phyloP scores from a whole-genome alignment of 2,329 filamentous ascomycete genomes.

The Diaporthe longicolla region DNA sequence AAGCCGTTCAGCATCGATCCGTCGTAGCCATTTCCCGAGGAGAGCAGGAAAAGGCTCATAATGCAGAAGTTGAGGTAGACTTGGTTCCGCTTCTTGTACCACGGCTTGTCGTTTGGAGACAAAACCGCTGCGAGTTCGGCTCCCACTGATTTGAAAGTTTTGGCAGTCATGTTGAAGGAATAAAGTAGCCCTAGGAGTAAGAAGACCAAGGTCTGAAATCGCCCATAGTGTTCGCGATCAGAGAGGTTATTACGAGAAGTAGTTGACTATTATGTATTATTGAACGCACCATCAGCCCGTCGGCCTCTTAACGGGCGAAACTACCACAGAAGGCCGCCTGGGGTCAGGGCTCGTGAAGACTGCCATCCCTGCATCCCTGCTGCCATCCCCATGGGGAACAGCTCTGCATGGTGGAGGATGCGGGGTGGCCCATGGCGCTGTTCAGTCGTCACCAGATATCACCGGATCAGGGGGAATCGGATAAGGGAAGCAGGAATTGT shows the following conservation, averaged over 20 bases:
- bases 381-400: not conserved
- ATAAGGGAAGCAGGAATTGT: not conserved
- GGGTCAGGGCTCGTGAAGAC: not conserved
- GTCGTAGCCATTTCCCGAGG: constrained; percentile 6
- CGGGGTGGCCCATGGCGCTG: not conserved
- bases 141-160: constrained; percentile 20
- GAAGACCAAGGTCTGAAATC: not conserved
- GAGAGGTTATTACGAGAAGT: not conserved
- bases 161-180: constrained; percentile 7
- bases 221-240: not conserved
- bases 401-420: not conserved
- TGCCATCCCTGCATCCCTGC: not conserved
- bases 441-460: not conserved
- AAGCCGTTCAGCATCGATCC: constrained; percentile 22
- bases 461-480: not conserved
- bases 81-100: constrained; percentile 29
- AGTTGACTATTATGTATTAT: not conserved
- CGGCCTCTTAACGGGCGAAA: not conserved
- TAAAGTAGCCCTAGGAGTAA: constrained; percentile 10
- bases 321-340: not conserved
- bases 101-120: constrained; percentile 7
- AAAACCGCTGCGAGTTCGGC: constrained; percentile 3
- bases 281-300: not conserved
- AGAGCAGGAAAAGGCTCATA: constrained; percentile 20
- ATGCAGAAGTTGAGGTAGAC: constrained; percentile 13